phyloP scores from a whole-genome alignment of 129 eudicot species.

The Helichrysum umbraculigerum region DNA sequence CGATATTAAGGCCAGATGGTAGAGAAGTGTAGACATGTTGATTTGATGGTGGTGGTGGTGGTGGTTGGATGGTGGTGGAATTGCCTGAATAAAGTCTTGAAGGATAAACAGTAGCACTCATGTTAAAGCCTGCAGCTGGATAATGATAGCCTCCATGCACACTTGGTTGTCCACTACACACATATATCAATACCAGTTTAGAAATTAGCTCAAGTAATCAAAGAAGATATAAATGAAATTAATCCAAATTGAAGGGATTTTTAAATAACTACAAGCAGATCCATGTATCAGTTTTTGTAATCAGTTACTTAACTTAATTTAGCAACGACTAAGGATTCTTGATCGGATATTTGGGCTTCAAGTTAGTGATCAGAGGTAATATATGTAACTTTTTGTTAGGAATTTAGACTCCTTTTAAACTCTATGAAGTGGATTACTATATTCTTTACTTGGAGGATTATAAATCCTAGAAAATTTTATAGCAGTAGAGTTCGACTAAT shows the following conservation, averaged over 20 bases:
- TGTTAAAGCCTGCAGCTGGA: slow-evolving; percentile 28
- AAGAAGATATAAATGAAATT: not conserved
- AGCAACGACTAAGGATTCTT: not conserved
- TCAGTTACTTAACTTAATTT: not conserved
- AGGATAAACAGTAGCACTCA: slow-evolving; percentile 38
- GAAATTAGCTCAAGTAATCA: not conserved
- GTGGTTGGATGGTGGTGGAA: slow-evolving; percentile 34
- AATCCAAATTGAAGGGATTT: not conserved
- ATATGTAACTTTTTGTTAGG: not conserved
- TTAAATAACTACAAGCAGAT: not conserved
- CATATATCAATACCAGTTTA: not conserved
- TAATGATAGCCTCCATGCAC: slow-evolving; percentile 55
- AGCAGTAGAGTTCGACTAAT: not conserved
- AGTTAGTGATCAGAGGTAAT: not conserved
- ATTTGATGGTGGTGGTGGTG: slow-evolving; percentile 47
- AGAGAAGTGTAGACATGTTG: slow-evolving; percentile 47
- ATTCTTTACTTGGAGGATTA: not conserved
- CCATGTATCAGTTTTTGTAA: not conserved
- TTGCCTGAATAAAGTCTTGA: slow-evolving; percentile 45
- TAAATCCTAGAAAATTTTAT: too few relatives aligned
- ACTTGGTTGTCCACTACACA: slow-evolving; percentile 47
- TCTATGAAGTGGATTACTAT: not conserved
- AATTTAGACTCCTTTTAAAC: not conserved
- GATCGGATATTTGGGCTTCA: not conserved
- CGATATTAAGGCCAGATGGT: slow-evolving; percentile 35